Base-by-base conservation (phyloP, 164 flowering plant species). In the Santalum album region DNA sequence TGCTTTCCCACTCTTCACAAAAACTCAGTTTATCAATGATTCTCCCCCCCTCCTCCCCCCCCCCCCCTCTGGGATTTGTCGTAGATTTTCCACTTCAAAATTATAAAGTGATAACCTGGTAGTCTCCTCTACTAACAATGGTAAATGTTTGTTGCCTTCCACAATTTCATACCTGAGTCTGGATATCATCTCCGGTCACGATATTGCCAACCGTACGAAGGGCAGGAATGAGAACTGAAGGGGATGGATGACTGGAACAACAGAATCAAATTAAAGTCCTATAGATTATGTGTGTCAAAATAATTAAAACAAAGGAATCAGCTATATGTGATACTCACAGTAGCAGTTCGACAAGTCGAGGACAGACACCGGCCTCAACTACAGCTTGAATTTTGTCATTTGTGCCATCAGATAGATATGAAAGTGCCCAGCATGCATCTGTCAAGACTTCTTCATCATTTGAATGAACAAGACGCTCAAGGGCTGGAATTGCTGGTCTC, bases 131-230 rank as follows among this genome's bases (percentile, higher is more conserved):
- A n/a, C n/a, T n/a, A n/a, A n/a, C n/a, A n/a, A n/a, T n/a, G n/a
- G 9, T 4, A 29, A 38, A 38, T 3, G 42, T 12, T 15, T 11
- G 42, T 12, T 38, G 42, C 22, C 24, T 18, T 52, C n/a, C n/a
- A n/a, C n/a, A n/a, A n/a, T n/a, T 14, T 27, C 14, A 39, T 74
- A 85, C 96, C 92, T 87, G 96, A 59, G 96, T 87, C 68, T 87
- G 91, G 24, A 70, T 6, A 69, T 87, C 92, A 81, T 87, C 96
- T 46, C 96, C 96, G 7, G 96, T 84, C 23, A 87, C 96, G 67
- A 87, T 83, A 57, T 81, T 83, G 35, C 90, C 90, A 59, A 81
- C 86, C 0, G 86, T 80, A 2, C 86, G 89, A 48, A 83, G 84
- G 3, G 86, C 86, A 51, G 89, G 89, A 63, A 84, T 78, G 61